These are phyloP conservation scores for Echinochloa phyllopogon DNA, from an alignment of 176 grass and related monocot genomes.

Conservation along the genomic window DNA sequence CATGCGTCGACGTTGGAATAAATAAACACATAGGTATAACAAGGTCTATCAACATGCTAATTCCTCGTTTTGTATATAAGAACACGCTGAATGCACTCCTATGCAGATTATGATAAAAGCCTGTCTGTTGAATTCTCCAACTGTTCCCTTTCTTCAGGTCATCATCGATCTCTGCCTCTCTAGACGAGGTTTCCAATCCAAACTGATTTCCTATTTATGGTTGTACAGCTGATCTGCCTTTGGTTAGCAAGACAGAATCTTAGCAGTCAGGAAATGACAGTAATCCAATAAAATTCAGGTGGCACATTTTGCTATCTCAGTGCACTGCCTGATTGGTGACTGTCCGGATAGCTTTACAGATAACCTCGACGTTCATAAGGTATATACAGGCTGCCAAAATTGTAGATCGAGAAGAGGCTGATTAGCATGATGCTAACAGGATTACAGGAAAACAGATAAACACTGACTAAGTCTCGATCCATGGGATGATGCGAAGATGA, in stretches of 20 bases:
- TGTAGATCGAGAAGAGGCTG: not conserved
- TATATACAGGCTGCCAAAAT: not conserved
- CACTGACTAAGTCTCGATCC: not conserved
- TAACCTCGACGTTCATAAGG: not conserved
- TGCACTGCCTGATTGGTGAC: constrained; percentile 13
- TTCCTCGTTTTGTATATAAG: not conserved
- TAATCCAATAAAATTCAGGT: constrained; percentile 26
- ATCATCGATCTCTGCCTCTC: not conserved
- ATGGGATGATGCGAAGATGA: constrained; percentile 19
- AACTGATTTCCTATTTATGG: not conserved
- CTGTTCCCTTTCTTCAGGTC: not conserved
- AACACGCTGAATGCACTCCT: not conserved
- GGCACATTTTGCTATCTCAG: not conserved
- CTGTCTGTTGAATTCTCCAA: constrained; percentile 25
- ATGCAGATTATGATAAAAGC: constrained; percentile 16
- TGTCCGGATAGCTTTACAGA: not conserved
- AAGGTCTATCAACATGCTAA: constrained; percentile 14
- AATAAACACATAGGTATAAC: not conserved
- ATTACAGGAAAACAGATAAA: constrained; percentile 6
- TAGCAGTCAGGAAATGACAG: constrained; percentile 23
- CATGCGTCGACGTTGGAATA: constrained; percentile 2
- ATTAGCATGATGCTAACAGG: constrained; percentile 8
- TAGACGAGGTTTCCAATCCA: not conserved
- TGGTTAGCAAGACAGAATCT: constrained; percentile 29
- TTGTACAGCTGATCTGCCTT: not conserved